These are phyloP conservation scores for Trichosporon asahii DNA, from an alignment of 1,284 basidiomycete species.

Conservation along the genomic window DNA sequence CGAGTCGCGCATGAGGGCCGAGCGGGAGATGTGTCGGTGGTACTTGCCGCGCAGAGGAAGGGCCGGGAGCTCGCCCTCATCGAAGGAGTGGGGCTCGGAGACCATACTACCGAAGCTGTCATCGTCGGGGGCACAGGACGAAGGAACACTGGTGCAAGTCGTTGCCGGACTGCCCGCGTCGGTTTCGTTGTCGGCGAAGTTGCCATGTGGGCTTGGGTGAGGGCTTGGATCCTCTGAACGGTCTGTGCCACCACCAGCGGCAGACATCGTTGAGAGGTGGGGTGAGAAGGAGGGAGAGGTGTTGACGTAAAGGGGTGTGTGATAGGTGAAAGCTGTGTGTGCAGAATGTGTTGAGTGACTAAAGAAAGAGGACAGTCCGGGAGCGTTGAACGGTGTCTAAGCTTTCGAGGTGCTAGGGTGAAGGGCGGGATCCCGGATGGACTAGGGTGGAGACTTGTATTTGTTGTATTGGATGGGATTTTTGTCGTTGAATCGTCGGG, in stretches of 20 bases:
- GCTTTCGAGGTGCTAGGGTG: not conserved
- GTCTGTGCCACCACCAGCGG: not conserved
- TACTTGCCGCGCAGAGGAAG: constrained; percentile 23
- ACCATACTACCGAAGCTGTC: constrained; percentile 7
- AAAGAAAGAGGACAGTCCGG: not conserved
- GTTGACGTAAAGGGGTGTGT: not conserved
- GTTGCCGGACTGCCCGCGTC: constrained; percentile 3
- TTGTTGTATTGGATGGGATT: constrained; percentile 4
- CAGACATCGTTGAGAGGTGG: not conserved
- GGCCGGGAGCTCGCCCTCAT: not conserved
- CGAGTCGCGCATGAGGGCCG: constrained; percentile 48
- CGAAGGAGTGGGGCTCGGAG: constrained; percentile 1
- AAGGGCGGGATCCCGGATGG: constrained; percentile 6
- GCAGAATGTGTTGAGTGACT: not conserved
- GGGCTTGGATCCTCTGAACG: constrained; percentile 7
- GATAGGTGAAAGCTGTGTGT: not conserved
- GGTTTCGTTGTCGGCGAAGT: constrained; percentile 6
- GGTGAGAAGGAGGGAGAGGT: not conserved
- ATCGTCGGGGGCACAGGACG: constrained; percentile 1
- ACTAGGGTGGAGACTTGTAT: not conserved
- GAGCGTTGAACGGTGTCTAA: not conserved
- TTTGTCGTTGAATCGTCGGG: constrained; percentile 3
- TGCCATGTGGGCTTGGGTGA: constrained; percentile 3
- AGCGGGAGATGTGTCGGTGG: constrained; percentile 41
- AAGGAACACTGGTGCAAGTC: not conserved